A percentile compares a stretch with the other conserved stretches of the same genome.
These are phyloP conservation scores for Trichoderma gamsii DNA, from an alignment of 495 filamentous ascomycete genomes.

Conservation along the genomic window DNA sequence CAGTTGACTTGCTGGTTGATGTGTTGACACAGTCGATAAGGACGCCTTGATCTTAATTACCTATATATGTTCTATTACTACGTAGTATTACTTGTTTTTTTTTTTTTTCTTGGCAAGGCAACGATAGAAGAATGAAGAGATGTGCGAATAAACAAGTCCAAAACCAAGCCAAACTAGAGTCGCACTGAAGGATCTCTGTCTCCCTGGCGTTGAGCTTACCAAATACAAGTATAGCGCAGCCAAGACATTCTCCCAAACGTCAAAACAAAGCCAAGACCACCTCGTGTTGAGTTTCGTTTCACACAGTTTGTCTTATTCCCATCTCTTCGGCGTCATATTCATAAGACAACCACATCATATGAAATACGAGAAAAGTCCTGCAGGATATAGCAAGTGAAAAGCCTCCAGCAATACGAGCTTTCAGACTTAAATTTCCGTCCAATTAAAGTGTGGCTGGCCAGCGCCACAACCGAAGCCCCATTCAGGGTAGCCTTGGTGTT, in stretches of 20 bases:
- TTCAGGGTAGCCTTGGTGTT: background rate
- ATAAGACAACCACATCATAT: background rate
- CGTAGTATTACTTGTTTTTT: too few species aligned
- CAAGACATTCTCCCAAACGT: background rate
- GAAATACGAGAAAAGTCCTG: background rate
- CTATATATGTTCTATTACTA: too few species aligned
- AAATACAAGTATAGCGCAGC: background rate
- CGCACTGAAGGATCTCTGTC: background rate
- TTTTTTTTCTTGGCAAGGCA: too few species aligned
- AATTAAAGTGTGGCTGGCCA: background rate
- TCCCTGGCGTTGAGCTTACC: background rate
- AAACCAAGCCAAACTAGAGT: background rate
- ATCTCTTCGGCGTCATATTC: background rate
- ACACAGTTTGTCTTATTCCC: background rate
- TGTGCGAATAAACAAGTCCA: background rate
- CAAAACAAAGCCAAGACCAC: background rate
- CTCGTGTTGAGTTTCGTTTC: background rate
- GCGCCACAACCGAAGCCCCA: constrained; percentile 5
- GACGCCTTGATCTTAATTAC: too few species aligned
- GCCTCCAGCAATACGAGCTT: background rate
- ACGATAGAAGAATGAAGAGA: too few species aligned
- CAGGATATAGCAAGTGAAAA: background rate
- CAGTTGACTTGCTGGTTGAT: background rate
- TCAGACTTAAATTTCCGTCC: background rate
- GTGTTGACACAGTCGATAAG: too few species aligned